Evolutionary conservation across 495 filamentous ascomycete species (phyloP).

Genomic region (Monascus purpureus): DNA sequence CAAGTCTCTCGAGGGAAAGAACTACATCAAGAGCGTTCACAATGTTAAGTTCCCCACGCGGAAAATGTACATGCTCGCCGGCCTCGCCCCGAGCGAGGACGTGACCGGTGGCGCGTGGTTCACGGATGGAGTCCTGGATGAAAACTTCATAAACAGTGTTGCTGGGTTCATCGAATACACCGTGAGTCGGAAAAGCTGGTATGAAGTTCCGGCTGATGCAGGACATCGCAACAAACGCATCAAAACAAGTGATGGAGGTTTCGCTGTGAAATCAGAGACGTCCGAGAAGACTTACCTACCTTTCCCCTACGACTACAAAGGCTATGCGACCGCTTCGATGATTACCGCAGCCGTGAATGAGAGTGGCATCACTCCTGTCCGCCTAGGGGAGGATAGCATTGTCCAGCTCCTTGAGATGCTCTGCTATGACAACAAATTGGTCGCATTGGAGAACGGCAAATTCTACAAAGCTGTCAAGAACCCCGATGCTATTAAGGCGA

Average conservation of each 20-base stretch:
- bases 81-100: slow-evolving; percentile 65
- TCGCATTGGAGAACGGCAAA: slow-evolving; percentile 33
- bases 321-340: slow-evolving; percentile 61
- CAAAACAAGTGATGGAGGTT: slow-evolving; percentile 27
- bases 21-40: slow-evolving; percentile 67
- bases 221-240: slow-evolving; percentile 23
- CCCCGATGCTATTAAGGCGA: slow-evolving; percentile 23
- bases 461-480: slow-evolving; percentile 35
- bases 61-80: slow-evolving; percentile 52
- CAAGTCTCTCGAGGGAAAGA: slow-evolving; percentile 67
- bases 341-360: slow-evolving; percentile 59
- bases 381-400: slow-evolving; percentile 56
- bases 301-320: slow-evolving; percentile 50
- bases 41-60: slow-evolving; percentile 45
- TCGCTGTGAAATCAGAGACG: slow-evolving; percentile 18
- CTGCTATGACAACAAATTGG: slow-evolving; percentile 61
- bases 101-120: slow-evolving; percentile 91
- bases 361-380: slow-evolving; percentile 48
- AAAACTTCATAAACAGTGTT: slow-evolving; percentile 65
- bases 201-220: slow-evolving; percentile 21
- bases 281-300: slow-evolving; percentile 36
- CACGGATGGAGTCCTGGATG: slow-evolving; percentile 73
- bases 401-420: slow-evolving; percentile 72
- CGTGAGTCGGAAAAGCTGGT: slow-evolving; percentile 58
- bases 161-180: slow-evolving; percentile 54